Conservation (phyloP, 2,329 filamentous ascomycete species). For the Exophiala phaeomuriformis region DNA sequence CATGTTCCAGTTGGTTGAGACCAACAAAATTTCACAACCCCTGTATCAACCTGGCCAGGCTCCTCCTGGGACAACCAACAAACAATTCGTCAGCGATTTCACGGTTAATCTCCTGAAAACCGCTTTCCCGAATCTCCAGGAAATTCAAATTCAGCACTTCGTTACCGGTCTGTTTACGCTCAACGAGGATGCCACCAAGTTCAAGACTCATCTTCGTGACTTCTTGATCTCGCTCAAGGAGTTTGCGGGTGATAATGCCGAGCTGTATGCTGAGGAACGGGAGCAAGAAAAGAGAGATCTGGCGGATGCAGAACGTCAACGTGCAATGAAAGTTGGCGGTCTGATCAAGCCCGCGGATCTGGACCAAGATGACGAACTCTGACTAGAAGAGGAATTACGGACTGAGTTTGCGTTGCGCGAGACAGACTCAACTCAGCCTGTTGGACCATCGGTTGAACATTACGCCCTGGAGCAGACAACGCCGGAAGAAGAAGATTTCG, state of each 20-base stretch:
- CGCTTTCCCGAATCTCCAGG: conserved; percentile 87
- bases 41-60: conserved; percentile 84
- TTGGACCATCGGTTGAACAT: conserved; percentile 24
- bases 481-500: conserved; percentile 14
- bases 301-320: conserved; percentile 80
- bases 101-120: conserved; percentile 76
- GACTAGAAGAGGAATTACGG: conserved; percentile 66
- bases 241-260: conserved; percentile 90
- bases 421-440: conserved; percentile 1
- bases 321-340: conserved; percentile 89
- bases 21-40: conserved; percentile 83
- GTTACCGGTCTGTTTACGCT: conserved; percentile 81
- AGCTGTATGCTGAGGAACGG: conserved; percentile 88
- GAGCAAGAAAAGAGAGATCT: conserved; percentile 83
- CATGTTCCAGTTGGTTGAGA: conserved; percentile 92
- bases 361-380: conserved; percentile 72
- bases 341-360: conserved; percentile 96
- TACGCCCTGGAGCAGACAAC: conserved; percentile 20
- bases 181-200: conserved; percentile 84
- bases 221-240: conserved; percentile 97
- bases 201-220: conserved; percentile 91
- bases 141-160: conserved; percentile 82
- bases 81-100: conserved; percentile 82
- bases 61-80: conserved; percentile 73
- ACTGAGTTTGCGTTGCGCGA: conserved; percentile 27